These are phyloP conservation scores for Hypoxylon fragiforme DNA, from an alignment of 495 filamentous ascomycete species.

Conservation along the genomic window DNA sequence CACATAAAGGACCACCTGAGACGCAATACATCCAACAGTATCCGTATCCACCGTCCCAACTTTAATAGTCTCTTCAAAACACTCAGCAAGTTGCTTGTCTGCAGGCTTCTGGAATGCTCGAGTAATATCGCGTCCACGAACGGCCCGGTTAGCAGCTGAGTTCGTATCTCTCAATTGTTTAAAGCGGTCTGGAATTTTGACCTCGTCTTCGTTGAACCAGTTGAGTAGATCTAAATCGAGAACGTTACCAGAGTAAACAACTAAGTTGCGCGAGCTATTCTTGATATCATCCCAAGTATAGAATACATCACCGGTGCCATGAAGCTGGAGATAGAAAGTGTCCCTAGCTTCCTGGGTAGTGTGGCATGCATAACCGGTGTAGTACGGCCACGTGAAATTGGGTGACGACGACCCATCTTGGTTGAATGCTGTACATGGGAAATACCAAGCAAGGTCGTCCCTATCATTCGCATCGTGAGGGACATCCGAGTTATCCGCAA, in stretches of 20 bases:
- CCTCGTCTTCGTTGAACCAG: conserved; percentile 87
- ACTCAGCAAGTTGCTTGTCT: conserved; percentile 81
- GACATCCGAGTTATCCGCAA: conserved; percentile 69
- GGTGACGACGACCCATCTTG: conserved; percentile 85
- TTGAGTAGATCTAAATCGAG: conserved; percentile 87
- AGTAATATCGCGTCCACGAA: conserved; percentile 89
- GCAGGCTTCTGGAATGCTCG: conserved; percentile 74
- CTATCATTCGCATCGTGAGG: conserved; percentile 64
- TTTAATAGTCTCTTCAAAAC: conserved; percentile 88
- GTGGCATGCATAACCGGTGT: conserved; percentile 88
- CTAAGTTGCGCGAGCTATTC: conserved; percentile 84
- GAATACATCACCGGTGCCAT: conserved; percentile 65
- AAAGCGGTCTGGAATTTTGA: conserved; percentile 76
- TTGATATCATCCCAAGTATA: conserved; percentile 95
- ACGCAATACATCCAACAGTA: conserved; percentile 96
- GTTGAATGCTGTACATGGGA: conserved; percentile 87
- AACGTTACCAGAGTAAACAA: conserved; percentile 92
- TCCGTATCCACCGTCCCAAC: conserved; percentile 95
- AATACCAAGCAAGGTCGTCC: conserved; percentile 91
- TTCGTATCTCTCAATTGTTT: conserved; percentile 67
- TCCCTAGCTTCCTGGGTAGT: conserved; percentile 67
- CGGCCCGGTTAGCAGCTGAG: conserved; percentile 61
- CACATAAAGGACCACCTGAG: conserved; percentile 94
- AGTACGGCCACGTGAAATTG: conserved; percentile 73
- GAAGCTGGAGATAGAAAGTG: conserved; percentile 74